Percentiles rank a stretch among this genome's conserved stretches.
Conservation (phyloP, 2,329 filamentous ascomycete genomes). For the Penicillium polonicum region DNA sequence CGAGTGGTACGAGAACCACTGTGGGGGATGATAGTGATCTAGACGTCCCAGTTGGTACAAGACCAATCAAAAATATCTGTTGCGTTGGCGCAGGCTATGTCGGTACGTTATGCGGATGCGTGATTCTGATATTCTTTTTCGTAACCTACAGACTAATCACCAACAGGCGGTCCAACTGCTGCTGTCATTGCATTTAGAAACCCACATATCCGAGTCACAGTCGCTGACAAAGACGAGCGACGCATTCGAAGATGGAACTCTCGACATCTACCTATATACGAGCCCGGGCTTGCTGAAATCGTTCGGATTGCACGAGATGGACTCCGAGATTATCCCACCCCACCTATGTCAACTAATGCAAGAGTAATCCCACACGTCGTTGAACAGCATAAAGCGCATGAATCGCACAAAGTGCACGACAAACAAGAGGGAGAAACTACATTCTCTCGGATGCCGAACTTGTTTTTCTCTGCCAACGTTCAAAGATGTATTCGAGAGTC, state of each 20-base stretch:
- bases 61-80: constrained; percentile 21
- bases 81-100: constrained; percentile 29
- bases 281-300: constrained; percentile 27
- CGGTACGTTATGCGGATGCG: constrained; percentile 7
- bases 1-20: not conserved
- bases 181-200: constrained; percentile 29
- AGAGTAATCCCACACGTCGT: not conserved
- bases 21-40: not conserved
- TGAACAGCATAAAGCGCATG: not conserved
- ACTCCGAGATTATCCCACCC: rapidly evolving
- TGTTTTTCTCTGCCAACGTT: constrained; percentile 71
- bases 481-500: constrained; percentile 62
- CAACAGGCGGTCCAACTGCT: constrained; percentile 23
- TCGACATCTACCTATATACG: constrained; percentile 25
- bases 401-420: not conserved
- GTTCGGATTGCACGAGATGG: constrained; percentile 17
- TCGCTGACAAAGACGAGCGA: constrained; percentile 26
- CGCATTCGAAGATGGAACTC: constrained; percentile 31
- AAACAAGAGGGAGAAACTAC: not conserved
- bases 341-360: not conserved
- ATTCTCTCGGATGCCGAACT: constrained; percentile 51
- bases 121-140: not conserved
- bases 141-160: not conserved
- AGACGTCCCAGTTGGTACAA: not conserved
- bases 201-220: constrained; percentile 27